Evolutionary conservation across 1,139 yeast species (phyloP).

Genomic region (Kazachstania sp.): DNA sequence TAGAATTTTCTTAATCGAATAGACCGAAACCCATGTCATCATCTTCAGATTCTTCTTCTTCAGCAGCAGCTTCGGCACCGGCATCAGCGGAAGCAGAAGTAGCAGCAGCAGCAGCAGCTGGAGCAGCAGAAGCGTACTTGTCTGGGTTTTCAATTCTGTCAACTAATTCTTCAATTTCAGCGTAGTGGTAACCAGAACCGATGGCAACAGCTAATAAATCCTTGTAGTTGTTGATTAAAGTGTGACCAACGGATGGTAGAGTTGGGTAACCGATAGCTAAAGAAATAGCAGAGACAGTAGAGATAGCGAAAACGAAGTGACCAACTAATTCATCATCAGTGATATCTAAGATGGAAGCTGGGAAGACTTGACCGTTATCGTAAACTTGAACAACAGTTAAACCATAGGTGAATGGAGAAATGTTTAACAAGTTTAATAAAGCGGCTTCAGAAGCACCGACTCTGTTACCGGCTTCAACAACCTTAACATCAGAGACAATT

Average conservation of each 20-base stretch:
- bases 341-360: conserved; percentile 93
- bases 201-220: conserved; percentile 94
- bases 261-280: conserved; percentile 99
- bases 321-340: conserved; percentile 92
- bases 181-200: conserved; percentile 98
- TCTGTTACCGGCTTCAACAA: conserved; percentile 73
- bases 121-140: conserved; percentile 97
- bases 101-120: conserved; percentile 67
- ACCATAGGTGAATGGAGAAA: conserved; percentile 99
- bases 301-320: conserved; percentile 89
- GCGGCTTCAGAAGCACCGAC: conserved; percentile 99
- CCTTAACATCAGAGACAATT: conserved; percentile 94
- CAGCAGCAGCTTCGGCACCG: conserved; percentile 71
- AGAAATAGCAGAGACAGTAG: conserved; percentile 91
- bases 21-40: conserved; percentile 96
- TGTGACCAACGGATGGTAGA: conserved; percentile 98
- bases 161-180: conserved; percentile 98
- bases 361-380: conserved; percentile 98
- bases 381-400: conserved; percentile 91
- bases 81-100: conserved; percentile 56
- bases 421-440: conserved; percentile 98
- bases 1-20: conserved; percentile 64
- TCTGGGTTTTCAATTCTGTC: conserved; percentile 99
- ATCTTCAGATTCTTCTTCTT: conserved; percentile 62
- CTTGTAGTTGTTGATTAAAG: conserved; percentile 98